Evolutionary conservation across 2,329 filamentous ascomycete species (phyloP).

Genomic region (Ramularia collo-cygni): DNA sequence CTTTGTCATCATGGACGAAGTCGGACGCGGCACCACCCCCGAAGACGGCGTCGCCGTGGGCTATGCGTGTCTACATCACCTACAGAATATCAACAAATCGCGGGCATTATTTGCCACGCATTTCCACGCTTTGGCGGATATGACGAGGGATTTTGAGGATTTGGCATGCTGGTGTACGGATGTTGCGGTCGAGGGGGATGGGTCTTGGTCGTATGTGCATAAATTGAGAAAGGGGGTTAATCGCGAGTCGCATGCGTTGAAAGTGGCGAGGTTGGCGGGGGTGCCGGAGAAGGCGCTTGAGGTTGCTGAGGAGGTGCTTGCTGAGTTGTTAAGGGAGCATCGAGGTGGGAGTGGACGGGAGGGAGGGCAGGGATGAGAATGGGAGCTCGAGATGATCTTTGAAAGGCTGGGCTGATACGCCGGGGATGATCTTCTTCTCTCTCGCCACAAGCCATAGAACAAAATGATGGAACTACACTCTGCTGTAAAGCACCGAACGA

Average conservation of each 20-base stretch:
- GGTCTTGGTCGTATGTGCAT: conserved; percentile 79
- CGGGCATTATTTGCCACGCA: conserved; percentile 90
- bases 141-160: conserved; percentile 54
- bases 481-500: too few relatives aligned
- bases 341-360: background rate
- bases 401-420: too few relatives aligned
- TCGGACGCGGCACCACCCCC: conserved; percentile 88
- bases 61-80: conserved; percentile 78
- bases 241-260: conserved; percentile 79
- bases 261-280: conserved; percentile 81
- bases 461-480: too few relatives aligned
- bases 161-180: conserved; percentile 84
- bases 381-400: too few relatives aligned
- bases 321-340: conserved; percentile 3
- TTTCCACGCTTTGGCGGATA: conserved; percentile 77
- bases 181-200: conserved; percentile 61
- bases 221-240: conserved; percentile 76
- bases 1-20: conserved; percentile 96
- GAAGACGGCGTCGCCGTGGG: conserved; percentile 86
- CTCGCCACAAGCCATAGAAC: too few relatives aligned
- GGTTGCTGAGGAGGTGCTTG: conserved; percentile 57
- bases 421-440: too few relatives aligned
- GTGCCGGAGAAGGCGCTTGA: conserved; percentile 65
- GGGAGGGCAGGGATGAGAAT: background rate
- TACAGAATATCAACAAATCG: conserved; percentile 69